These are phyloP conservation scores for Pseudogymnoascus sp. DNA, from an alignment of 2,329 filamentous ascomycete species.

Conservation along the genomic window DNA sequence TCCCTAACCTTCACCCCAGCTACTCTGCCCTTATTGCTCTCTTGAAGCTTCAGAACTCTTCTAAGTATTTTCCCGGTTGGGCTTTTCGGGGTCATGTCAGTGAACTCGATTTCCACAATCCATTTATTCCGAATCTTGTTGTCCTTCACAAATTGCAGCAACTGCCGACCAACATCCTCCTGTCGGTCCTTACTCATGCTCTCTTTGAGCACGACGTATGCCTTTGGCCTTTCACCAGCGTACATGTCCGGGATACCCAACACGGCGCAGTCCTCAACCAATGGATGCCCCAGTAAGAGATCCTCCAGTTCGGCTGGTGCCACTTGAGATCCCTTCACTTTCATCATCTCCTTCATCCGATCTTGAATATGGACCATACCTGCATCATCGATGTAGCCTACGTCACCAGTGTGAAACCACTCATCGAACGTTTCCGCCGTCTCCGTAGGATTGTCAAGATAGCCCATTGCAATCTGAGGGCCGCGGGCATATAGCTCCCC, in stretches of 20 bases:
- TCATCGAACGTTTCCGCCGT: slow-evolving; percentile 12
- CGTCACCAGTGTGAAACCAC: slow-evolving; percentile 63
- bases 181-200: too few species aligned
- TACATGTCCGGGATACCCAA: slow-evolving; percentile 43
- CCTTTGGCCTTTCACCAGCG: slow-evolving; percentile 47
- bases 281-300: slow-evolving; percentile 22
- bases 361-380: slow-evolving; percentile 60
- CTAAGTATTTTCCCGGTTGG: slow-evolving; percentile 44
- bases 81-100: slow-evolving; percentile 60
- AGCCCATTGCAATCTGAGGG: slow-evolving; percentile 18
- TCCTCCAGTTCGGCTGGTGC: slow-evolving; percentile 34
- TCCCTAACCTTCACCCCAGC: too few species aligned
- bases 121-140: slow-evolving; percentile 55
- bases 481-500: slow-evolving; percentile 46
- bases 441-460: slow-evolving; percentile 14
- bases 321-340: slow-evolving; percentile 33
- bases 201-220: slow-evolving; percentile 44
- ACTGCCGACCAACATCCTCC: slow-evolving; percentile 31
- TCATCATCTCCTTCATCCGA: slow-evolving; percentile 53
- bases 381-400: slow-evolving; percentile 47
- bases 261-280: slow-evolving; percentile 48
- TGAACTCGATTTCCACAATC: slow-evolving; percentile 56
- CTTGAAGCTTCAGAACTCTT: slow-evolving; percentile 20
- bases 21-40: too few species aligned
- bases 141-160: slow-evolving; percentile 48